Evolutionary conservation across 495 filamentous ascomycete species (phyloP), one percentile per base, ranked within the genome.

Genomic region (Platismatia glauca): DNA sequence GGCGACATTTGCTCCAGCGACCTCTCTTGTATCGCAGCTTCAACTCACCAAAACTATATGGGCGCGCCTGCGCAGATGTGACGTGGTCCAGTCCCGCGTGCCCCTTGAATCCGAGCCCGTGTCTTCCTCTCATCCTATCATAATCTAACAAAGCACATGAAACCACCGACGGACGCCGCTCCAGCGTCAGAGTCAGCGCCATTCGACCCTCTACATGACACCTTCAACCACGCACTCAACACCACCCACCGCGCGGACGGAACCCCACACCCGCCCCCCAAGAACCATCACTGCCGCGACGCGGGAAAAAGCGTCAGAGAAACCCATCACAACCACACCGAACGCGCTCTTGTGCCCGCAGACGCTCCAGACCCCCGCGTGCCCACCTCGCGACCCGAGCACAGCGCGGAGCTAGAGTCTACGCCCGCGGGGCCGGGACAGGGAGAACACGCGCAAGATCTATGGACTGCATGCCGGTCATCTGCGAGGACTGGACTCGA

Each of bases 71-170:
- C 29, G 57, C 60, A 11, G 60, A 44, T 12, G 57, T 24, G 16
- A 48, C 24, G 16, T 62, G 60, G 60, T 33, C 38, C 20, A 46
- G 35, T 35, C 29, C 60, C 29, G 60, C 60, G 13, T 62, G 60
- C 35, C 60, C 35, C 20, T 57, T 62, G 16, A 27, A 52, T n/a
- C 48, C 46, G 29, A 38, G 50, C 46, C 18, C 41, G 58, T 35
- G 0, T 22, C 16, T n/a, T n/a, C 31, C n/a, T 57, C 53, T 56
- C 20, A 6, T 4, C 27, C 29, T 7, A 35, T 35, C 55, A 37
- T 57, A 22, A 1, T 7, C 4, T 27, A 22, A 4, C 33, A 2
- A 44, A 12, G 20, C 35, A 7, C 38, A 22, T 35, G 2, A 41
- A 22, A 44, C 27, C 7, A 34, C 16, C 24, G 13, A 59, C 20